Evolutionary conservation across 2,329 filamentous ascomycete species (phyloP).

Genomic region (Canariomyces notabilis): DNA sequence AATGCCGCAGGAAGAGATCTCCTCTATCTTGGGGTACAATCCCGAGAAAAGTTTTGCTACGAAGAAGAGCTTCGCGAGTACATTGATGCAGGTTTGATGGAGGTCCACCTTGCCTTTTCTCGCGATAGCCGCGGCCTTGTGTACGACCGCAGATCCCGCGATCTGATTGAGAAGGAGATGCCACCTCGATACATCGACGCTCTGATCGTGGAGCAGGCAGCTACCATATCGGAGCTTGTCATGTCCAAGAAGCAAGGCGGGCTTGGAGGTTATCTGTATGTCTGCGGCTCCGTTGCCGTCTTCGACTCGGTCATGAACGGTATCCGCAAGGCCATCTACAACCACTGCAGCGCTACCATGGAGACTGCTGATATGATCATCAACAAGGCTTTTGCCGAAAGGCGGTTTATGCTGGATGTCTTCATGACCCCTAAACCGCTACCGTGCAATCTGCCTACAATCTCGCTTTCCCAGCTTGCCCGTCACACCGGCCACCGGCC

Average conservation of each 20-base stretch:
- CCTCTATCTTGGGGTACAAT: slow-evolving; percentile 49
- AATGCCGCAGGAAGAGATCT: slow-evolving; percentile 41
- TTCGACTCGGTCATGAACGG: slow-evolving; percentile 53
- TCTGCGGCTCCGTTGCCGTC: slow-evolving; percentile 44
- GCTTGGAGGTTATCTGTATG: slow-evolving; percentile 43
- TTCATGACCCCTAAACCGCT: slow-evolving; percentile 53
- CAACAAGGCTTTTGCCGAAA: slow-evolving; percentile 49
- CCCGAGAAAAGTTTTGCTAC: slow-evolving; percentile 47
- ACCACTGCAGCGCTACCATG: slow-evolving; percentile 47
- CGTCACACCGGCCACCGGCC: slow-evolving; percentile 46
- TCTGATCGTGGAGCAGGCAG: slow-evolving; percentile 47
- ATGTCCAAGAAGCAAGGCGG: slow-evolving; percentile 54
- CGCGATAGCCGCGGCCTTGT: slow-evolving; percentile 43
- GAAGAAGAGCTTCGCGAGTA: slow-evolving; percentile 44
- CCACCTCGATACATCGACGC: slow-evolving; percentile 49
- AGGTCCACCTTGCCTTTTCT: slow-evolving; percentile 50
- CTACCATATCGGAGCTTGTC: slow-evolving; percentile 47
- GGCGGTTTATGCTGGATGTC: slow-evolving; percentile 52
- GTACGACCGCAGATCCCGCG: slow-evolving; percentile 37
- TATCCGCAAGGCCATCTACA: slow-evolving; percentile 51
- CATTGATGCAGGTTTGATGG: slow-evolving; percentile 44
- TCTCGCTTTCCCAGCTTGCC: slow-evolving; percentile 46
- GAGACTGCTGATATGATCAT: slow-evolving; percentile 46
- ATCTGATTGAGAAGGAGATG: slow-evolving; percentile 45
- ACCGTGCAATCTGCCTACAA: slow-evolving; percentile 45